These are phyloP conservation scores for Ceratobasidium sp. DNA, from an alignment of 1,284 basidiomycete genomes.

Conservation along the genomic window DNA sequence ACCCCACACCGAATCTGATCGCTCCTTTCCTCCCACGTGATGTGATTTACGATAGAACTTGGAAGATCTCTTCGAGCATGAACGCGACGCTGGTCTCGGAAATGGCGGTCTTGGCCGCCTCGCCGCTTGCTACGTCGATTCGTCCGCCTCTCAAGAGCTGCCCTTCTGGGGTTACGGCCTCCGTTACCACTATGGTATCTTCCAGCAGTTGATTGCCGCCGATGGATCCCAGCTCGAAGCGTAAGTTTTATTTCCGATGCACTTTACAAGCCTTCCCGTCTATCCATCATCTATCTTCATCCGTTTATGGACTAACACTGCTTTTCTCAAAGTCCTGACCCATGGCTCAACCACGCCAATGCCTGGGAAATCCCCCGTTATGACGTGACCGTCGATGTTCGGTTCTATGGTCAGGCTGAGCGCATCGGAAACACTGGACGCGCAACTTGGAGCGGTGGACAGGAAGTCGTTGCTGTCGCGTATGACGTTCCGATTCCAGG, in stretches of 20 bases:
- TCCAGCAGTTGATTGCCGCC: conserved; percentile 87
- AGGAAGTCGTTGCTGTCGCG: conserved; percentile 88
- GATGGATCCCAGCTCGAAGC: conserved; percentile 88
- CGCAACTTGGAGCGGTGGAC: conserved; percentile 83
- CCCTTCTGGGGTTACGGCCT: conserved; percentile 90
- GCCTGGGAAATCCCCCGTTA: conserved; percentile 86
- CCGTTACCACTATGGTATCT: conserved; percentile 50
- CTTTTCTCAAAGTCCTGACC: conserved; percentile 79
- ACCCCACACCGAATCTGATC: too few species aligned
- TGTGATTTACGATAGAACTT: too few species aligned
- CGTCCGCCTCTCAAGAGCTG: conserved; percentile 78
- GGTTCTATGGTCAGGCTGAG: conserved; percentile 86
- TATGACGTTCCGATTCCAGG: conserved; percentile 95
- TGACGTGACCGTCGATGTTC: conserved; percentile 79
- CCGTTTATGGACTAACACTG: not conserved
- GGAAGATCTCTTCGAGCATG: conserved; percentile 83
- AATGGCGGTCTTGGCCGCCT: conserved; percentile 90
- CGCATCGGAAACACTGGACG: conserved; percentile 64
- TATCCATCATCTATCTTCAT: not conserved
- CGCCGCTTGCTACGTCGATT: conserved; percentile 91
- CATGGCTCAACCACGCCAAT: conserved; percentile 88
- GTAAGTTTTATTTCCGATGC: conserved; percentile 24
- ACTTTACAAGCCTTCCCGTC: too few species aligned
- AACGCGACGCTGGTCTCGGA: conserved; percentile 90
- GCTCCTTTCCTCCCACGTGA: not conserved